Evolutionary conservation across 208 protist genomes (phyloP).

Genomic region (Wallacemonas collosoma): DNA sequence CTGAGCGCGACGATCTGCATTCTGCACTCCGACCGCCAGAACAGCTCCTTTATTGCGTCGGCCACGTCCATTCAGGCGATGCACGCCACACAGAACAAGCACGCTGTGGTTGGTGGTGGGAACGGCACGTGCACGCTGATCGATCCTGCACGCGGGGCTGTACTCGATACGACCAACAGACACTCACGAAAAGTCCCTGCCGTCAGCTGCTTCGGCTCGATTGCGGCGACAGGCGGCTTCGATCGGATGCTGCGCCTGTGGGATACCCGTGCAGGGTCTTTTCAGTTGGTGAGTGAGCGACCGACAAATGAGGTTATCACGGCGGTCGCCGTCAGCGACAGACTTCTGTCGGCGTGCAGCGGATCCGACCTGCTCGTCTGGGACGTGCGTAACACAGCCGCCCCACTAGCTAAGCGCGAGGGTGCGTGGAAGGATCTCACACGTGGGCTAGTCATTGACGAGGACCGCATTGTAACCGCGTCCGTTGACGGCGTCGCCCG

Average conservation of each 20-base stretch:
- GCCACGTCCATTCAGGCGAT: conserved; percentile 89
- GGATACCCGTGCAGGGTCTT: conserved; percentile 68
- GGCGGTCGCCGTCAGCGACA: conserved; percentile 73
- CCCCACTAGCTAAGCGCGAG: conserved; percentile 56
- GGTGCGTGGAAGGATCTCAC: conserved; percentile 89
- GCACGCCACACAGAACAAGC: conserved; percentile 61
- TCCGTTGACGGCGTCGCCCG: conserved; percentile 84
- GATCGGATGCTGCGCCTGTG: conserved; percentile 81
- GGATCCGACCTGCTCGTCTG: conserved; percentile 82
- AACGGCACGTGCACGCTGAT: conserved; percentile 80
- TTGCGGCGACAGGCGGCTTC: conserved; percentile 81
- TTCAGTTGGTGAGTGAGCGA: conserved; percentile 63
- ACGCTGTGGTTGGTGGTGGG: conserved; percentile 82
- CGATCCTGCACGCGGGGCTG: conserved; percentile 63
- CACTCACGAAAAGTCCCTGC: conserved; percentile 88
- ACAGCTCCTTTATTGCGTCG: conserved; percentile 82
- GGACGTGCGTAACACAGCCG: conserved; percentile 71
- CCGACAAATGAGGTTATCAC: conserved; percentile 74
- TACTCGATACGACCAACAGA: conserved; percentile 66
- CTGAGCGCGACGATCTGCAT: conserved; percentile 87
- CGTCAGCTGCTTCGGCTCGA: conserved; percentile 60
- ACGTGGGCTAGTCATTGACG: conserved; percentile 82
- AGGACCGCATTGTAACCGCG: conserved; percentile 73
- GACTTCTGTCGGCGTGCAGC: conserved; percentile 71
- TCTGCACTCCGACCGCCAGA: conserved; percentile 85